phyloP scores from a whole-genome alignment of 202 grass and related monocot species.

The Carex arenaria region DNA sequence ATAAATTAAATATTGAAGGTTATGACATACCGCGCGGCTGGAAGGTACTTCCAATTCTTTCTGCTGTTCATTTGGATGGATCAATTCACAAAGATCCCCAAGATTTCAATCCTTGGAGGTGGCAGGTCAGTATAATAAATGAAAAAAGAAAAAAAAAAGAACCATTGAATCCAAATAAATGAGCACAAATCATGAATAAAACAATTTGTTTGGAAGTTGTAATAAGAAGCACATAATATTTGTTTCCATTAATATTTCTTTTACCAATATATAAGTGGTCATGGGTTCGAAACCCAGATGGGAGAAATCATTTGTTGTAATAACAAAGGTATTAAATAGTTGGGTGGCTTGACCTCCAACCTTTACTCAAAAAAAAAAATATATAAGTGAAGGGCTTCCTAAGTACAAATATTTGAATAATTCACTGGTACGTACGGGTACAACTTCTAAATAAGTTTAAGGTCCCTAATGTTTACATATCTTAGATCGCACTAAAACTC shows the following conservation, averaged over 20 bases:
- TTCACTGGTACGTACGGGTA: not conserved
- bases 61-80: conserved; percentile 29
- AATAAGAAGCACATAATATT: not conserved
- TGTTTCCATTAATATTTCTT: not conserved
- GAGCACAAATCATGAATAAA: not conserved
- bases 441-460: not conserved
- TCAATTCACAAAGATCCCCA: conserved; percentile 25
- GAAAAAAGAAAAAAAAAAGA: not conserved
- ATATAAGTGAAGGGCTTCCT: not conserved
- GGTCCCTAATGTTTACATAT: not conserved
- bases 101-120: conserved; percentile 42
- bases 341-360: no score
- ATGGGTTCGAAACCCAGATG: no score
- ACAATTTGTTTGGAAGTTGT: not conserved
- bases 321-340: no score
- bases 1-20: conserved; percentile 19
- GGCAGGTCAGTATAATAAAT: conserved; percentile 32
- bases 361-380: no score
- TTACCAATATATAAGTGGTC: not conserved
- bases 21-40: conserved; percentile 37
- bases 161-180: not conserved
- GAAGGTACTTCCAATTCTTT: conserved; percentile 34
- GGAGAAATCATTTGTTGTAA: no score
- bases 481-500: not conserved
- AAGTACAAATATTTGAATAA: not conserved